Base-by-base conservation (phyloP, 805 yeast species). In the Phaffomyces thermotolerans region DNA sequence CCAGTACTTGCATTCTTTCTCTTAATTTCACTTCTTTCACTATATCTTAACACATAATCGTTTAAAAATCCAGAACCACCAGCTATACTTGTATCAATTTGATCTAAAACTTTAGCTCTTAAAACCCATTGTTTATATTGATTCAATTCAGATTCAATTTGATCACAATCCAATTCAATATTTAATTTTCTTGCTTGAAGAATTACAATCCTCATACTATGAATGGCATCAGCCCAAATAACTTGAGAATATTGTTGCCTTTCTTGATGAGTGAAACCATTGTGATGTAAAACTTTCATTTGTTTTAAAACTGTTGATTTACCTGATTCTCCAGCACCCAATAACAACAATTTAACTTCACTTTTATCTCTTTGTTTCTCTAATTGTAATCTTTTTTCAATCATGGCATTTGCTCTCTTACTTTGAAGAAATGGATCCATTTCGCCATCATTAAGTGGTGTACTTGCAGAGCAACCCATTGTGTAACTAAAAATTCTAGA, bases 311-410 rank as follows among this genome's bases (percentile, higher is more conserved):
- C 95, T 0, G 98, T 90, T 2, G 95, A 84, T 60, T 90, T 90
- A 6, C 98, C 97, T 41, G 91, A 81, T 59, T 90, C 98, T 5
- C 97, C 98, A 0, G 98, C 86, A 35, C 98, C 96, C 31, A 89
- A 65, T n/a, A 91, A 68, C 34, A 91, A 64, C 48, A 91, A 68
- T 59, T 83, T 87, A 31, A 83, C 73, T 52, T 76, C 81, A 47
- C 76, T 75, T 53, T 72, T 76, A 37, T 75, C 79, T 39, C 69
- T 65, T 46, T 73, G 75, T 48, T 72, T 75, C 46, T 68, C 75
- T 49, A 70, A 64, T 48, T 70, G 73, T 43, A 84, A 58, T 15
- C 78, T 66, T 54, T 79, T 81, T 50, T 84, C 90, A 41, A 85
- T 80, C 6, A 73, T 76, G 47, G 76, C 81, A 46, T 81, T 79